A percentile compares a stretch with the other conserved stretches of the same genome.
Evolutionary conservation across 805 yeast genomes (phyloP).

Genomic region (Ogataea ganodermae): DNA sequence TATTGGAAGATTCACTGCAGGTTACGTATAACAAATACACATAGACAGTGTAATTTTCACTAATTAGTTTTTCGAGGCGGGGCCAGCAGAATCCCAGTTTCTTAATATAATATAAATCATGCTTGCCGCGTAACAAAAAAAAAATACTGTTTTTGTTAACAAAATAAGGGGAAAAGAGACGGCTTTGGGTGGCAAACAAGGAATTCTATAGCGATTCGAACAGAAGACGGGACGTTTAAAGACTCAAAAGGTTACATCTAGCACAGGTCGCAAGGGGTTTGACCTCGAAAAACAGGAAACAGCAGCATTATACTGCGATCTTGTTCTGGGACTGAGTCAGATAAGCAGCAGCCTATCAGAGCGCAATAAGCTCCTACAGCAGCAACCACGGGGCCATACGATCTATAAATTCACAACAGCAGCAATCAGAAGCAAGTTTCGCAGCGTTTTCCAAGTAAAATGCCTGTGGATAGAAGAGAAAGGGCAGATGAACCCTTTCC

Average conservation of each 20-base stretch:
- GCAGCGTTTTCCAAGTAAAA: background rate
- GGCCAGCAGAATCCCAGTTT: too few relatives aligned
- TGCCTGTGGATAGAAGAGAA: constrained; percentile 13
- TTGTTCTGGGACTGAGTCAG: background rate
- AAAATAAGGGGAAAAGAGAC: constrained; percentile 1
- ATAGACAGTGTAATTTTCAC: too few relatives aligned
- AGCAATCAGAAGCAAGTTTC: too few relatives aligned
- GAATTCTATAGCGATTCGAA: background rate
- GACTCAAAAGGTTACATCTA: background rate
- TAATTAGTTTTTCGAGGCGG: too few relatives aligned
- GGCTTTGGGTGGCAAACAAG: background rate
- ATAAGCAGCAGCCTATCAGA: background rate
- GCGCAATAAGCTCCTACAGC: background rate
- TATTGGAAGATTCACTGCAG: too few relatives aligned
- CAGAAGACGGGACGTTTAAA: background rate
- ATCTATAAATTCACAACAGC: too few relatives aligned
- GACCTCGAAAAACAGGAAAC: background rate
- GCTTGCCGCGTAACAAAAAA: constrained; percentile 7
- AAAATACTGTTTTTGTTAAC: background rate
- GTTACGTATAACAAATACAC: too few relatives aligned
- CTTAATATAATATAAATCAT: background rate
- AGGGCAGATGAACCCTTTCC: background rate
- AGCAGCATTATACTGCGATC: background rate
- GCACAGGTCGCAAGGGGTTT: background rate
- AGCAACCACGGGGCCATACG: too few relatives aligned